phyloP scores from a whole-genome alignment of 2,329 filamentous ascomycete genomes.

The Didymella segeticola region DNA sequence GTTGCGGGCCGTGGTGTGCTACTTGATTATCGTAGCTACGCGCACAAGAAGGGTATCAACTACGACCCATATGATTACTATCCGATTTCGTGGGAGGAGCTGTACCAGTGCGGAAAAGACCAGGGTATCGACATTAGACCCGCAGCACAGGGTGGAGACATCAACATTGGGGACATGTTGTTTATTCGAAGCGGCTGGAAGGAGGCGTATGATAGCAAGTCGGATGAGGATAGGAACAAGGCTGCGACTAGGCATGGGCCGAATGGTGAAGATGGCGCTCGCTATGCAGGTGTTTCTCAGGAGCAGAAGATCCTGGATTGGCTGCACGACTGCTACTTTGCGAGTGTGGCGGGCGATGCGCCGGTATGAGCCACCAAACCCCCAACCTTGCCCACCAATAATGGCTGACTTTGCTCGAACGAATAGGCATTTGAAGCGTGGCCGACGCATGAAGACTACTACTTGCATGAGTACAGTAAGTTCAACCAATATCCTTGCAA shows the following conservation, averaged over 20 bases:
- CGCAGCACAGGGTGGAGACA: conserved; percentile 60
- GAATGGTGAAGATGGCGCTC: conserved; percentile 47
- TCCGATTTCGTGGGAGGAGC: conserved; percentile 52
- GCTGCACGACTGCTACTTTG: conserved; percentile 73
- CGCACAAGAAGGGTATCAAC: conserved; percentile 50
- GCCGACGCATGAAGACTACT: conserved; percentile 57
- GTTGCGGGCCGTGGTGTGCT: conserved; percentile 54
- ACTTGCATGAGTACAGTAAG: conserved; percentile 19
- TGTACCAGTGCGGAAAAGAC: conserved; percentile 64
- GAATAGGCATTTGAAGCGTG: conserved; percentile 71
- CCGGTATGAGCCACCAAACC: no score
- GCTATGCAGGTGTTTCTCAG: conserved; percentile 60
- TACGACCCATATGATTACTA: conserved; percentile 53
- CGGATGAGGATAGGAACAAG: conserved; percentile 41
- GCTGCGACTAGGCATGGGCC: conserved; percentile 54
- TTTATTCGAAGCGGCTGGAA: conserved; percentile 70
- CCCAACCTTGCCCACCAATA: no score
- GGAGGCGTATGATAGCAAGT: conserved; percentile 61
- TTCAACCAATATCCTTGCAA: not conserved
- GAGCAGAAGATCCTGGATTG: conserved; percentile 66
- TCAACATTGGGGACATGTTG: conserved; percentile 69
- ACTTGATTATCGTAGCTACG: conserved; percentile 54
- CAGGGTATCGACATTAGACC: conserved; percentile 69
- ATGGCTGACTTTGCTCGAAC: no score
- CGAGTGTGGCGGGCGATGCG: conserved; percentile 69